phyloP scores from a whole-genome alignment of 2,329 filamentous ascomycete genomes.

The Orbilia javanica region DNA sequence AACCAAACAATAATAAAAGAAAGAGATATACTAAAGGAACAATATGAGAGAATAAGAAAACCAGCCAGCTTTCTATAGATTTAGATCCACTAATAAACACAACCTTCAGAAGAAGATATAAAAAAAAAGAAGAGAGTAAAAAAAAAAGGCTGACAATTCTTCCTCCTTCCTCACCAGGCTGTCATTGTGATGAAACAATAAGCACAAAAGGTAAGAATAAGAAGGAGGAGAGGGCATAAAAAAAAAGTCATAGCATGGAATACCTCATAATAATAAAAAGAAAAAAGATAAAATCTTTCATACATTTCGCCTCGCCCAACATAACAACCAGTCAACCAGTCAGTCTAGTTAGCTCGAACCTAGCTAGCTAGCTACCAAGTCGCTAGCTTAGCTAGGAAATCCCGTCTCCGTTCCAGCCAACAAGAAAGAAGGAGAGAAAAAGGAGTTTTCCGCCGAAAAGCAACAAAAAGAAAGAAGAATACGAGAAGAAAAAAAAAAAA shows the following conservation, averaged over 20 bases:
- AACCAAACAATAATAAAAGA: no score
- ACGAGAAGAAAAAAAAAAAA: neutral
- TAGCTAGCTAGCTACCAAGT: neutral
- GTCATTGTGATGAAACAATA: neutral
- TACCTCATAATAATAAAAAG: conserved; percentile 30
- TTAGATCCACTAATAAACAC: conserved; percentile 53
- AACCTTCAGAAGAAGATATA: conserved; percentile 35
- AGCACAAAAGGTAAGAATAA: neutral
- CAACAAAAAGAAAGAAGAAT: neutral
- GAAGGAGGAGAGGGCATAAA: neutral
- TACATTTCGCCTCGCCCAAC: conserved; percentile 30
- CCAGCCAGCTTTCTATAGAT: conserved; percentile 46
- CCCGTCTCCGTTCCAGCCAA: neutral
- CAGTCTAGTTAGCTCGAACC: neutral
- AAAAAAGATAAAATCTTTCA: conserved; percentile 44
- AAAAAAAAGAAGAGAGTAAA: neutral
- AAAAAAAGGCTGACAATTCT: neutral
- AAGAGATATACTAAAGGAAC: neutral
- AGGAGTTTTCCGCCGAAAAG: conserved; percentile 36
- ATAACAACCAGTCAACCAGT: conserved; percentile 33
- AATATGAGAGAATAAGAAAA: conserved; percentile 35
- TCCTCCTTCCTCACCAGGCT: no score
- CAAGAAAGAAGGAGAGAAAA: conserved; percentile 29
- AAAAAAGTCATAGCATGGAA: conserved; percentile 12
- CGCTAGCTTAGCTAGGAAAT: neutral